phyloP scores from a whole-genome alignment of 139 green algal genomes.

The Auxenochlorella pyrenoidosa region DNA sequence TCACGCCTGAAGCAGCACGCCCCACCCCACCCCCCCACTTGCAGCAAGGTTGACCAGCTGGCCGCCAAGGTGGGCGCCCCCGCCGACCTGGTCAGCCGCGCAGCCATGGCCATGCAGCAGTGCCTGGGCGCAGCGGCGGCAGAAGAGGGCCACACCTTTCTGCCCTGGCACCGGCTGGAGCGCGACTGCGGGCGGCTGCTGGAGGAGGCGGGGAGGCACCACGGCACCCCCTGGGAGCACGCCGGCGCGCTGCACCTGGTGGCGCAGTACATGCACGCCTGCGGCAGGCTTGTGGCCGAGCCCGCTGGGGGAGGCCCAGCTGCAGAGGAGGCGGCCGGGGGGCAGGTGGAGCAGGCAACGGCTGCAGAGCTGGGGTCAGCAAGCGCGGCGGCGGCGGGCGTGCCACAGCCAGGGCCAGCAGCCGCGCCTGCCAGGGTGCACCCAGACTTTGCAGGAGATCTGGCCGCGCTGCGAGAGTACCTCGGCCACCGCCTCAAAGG shows the following conservation, averaged over 20 bases:
- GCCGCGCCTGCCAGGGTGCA: neutral
- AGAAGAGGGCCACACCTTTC: slow-evolving; percentile 58
- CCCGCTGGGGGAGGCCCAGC: neutral
- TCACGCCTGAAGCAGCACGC: neutral
- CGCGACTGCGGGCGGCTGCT: slow-evolving; percentile 21
- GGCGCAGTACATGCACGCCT: slow-evolving; percentile 35
- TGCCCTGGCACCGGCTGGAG: slow-evolving; percentile 53
- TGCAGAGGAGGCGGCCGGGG: neutral
- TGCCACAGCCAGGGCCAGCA: neutral
- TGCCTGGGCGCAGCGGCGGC: slow-evolving; percentile 35
- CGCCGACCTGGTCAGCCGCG: slow-evolving; percentile 45
- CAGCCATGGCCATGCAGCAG: slow-evolving; percentile 39
- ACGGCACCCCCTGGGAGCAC: slow-evolving; percentile 33
- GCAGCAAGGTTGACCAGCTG: slow-evolving; percentile 49
- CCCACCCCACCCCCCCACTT: neutral
- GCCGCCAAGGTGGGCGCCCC: slow-evolving; percentile 34
- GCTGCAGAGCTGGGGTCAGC: neutral
- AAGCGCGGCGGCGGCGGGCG: neutral
- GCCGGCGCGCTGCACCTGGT: slow-evolving; percentile 27
- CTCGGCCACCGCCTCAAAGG: neutral
- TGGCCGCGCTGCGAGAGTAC: neutral
- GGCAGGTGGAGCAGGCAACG: neutral
- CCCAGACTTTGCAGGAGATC: neutral
- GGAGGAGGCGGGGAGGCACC: neutral
- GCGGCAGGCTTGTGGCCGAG: slow-evolving; percentile 32